Conservation (phyloP, 129 eudicot species). For the Pittosporum tobira region DNA sequence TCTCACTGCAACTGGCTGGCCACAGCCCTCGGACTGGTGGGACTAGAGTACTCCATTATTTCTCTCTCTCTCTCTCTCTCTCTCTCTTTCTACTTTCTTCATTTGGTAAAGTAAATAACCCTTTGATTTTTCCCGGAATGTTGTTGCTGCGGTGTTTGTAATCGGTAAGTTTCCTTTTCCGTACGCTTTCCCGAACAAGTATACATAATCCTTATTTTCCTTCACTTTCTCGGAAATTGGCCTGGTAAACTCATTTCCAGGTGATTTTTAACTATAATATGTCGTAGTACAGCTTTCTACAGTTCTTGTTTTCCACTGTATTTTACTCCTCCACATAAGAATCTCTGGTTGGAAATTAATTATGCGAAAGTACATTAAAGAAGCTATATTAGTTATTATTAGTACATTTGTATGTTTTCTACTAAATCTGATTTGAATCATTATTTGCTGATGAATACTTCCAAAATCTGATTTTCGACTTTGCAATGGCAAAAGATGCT, state of each 20-base stretch:
- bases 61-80: slow-evolving; percentile 3
- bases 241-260: too few relatives aligned
- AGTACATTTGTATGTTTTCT: too few relatives aligned
- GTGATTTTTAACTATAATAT: too few relatives aligned
- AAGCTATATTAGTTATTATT: too few relatives aligned
- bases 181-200: not conserved
- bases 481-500: not conserved
- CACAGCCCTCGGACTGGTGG: not conserved
- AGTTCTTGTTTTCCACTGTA: too few relatives aligned
- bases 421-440: not conserved
- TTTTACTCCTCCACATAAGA: too few relatives aligned
- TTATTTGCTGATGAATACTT: not conserved
- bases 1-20: not conserved
- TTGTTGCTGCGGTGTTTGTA: slow-evolving; percentile 2
- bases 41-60: too few relatives aligned
- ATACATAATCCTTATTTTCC: not conserved
- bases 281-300: too few relatives aligned
- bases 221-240: slow-evolving; percentile 1
- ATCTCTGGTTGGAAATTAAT: too few relatives aligned
- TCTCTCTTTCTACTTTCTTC: slow-evolving; percentile 11
- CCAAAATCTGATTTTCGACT: not conserved
- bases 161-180: slow-evolving; percentile 14
- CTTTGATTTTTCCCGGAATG: slow-evolving; percentile 6
- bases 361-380: too few relatives aligned
- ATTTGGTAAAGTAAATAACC: slow-evolving; percentile 18